Base-by-base conservation (phyloP, 2,329 filamentous ascomycete genomes). In the Botrytis cinerea region DNA sequence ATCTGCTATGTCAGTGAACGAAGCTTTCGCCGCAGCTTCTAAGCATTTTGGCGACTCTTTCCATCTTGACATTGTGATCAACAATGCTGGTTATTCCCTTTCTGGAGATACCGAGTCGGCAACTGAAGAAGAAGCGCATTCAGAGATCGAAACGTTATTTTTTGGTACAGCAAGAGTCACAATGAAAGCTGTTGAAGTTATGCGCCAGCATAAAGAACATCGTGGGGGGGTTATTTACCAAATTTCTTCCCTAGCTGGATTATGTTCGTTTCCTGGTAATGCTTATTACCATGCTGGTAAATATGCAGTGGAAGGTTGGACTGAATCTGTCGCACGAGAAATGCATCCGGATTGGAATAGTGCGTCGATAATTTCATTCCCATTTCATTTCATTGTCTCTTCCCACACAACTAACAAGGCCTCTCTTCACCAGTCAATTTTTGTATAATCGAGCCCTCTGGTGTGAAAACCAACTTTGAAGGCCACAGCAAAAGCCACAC, bases 21-120 rank as follows among this genome's bases (percentile, higher is more conserved):
- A 78, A 2, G 80, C 82, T 1, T 79, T 84, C 16, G 72, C 83
- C 4, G 80, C 81, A 8, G 84, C 84, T 6, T 70, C 73, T 3
- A 54, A 46, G 16, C 73, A 78, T 0, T 75, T 81, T 1, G 80
- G 83, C 1, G 84, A 84, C 46, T 89, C 88, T 78, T 84, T 84
- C 35, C 84, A 86, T n/a, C 80, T 91, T 64, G 88, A 91, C 77
- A 84, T 90, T 2, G 85, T 90, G 3, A 84, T 89, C 74, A 90
- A 90, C 80, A 90, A 90, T 70, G 88, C 88, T 2, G 89, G 88
- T 1, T 90, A 89, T 73, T 85, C 86, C 18, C 81, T 88, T 4
- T 80, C 81, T 10, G 86, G 86, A 16, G 85, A 87, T 1, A 85
- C 89, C 45, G 89, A 91, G 73, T 75, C 76, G n/a, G 80, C 81